Percentiles rank a stretch among this genome's conserved stretches.
Evolutionary conservation across 2,329 filamentous ascomycete genomes (phyloP).

Genomic region (Fusarium subglutinans): DNA sequence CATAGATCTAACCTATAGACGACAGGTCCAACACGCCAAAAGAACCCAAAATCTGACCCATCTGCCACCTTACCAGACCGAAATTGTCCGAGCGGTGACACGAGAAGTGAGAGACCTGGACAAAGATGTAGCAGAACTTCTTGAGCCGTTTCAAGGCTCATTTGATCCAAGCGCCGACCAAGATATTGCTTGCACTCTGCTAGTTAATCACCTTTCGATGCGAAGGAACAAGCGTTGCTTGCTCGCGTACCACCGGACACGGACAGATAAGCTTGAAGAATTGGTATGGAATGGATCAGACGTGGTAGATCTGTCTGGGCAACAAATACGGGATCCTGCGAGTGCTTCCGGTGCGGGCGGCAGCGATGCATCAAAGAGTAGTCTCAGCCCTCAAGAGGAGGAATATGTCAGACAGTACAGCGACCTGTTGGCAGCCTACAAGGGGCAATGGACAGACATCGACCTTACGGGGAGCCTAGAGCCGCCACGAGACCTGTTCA

Average conservation of each 20-base stretch:
- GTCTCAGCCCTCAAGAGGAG: slow-evolving; percentile 93
- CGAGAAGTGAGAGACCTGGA: slow-evolving; percentile 94
- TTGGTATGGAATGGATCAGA: slow-evolving; percentile 93
- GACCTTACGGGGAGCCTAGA: slow-evolving; percentile 94
- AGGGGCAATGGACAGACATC: slow-evolving; percentile 98
- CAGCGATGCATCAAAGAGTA: slow-evolving; percentile 68
- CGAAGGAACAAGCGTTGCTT: slow-evolving; percentile 95
- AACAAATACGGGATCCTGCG: slow-evolving; percentile 58
- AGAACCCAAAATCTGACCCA: slow-evolving; percentile 86
- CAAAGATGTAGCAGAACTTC: slow-evolving; percentile 80
- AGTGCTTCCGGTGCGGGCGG: slow-evolving; percentile 44
- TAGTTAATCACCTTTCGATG: slow-evolving; percentile 96
- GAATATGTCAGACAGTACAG: slow-evolving; percentile 94
- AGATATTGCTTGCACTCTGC: slow-evolving; percentile 83
- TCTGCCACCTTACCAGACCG: slow-evolving; percentile 91
- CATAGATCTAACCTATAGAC: slow-evolving; percentile 4
- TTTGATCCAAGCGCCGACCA: slow-evolving; percentile 88
- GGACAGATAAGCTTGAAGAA: slow-evolving; percentile 91
- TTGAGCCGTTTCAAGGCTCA: slow-evolving; percentile 83
- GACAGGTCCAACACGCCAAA: slow-evolving; percentile 95
- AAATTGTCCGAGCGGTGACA: slow-evolving; percentile 85
- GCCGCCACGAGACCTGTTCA: slow-evolving; percentile 94
- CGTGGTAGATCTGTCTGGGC: slow-evolving; percentile 74
- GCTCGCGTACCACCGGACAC: slow-evolving; percentile 90
- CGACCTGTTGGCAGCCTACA: slow-evolving; percentile 93